These are phyloP conservation scores for Tolypocladium tundrense DNA, from an alignment of 2,329 filamentous ascomycete species.

Conservation along the genomic window DNA sequence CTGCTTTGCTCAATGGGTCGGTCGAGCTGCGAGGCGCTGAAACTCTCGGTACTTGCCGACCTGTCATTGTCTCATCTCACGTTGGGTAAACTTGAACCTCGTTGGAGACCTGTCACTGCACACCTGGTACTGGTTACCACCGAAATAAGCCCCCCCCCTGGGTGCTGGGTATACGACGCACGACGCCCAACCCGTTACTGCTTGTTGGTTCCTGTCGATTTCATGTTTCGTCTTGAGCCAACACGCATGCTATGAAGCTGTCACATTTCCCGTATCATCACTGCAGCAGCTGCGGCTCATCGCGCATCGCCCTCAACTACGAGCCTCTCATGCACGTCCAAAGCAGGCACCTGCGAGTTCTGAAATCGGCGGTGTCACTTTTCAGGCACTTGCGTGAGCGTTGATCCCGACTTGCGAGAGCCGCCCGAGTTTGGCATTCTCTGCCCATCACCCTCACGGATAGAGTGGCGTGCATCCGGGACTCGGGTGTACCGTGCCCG, in stretches of 20 bases:
- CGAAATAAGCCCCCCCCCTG: background rate
- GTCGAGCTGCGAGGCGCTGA: background rate
- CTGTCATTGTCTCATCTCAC: background rate
- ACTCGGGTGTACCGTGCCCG: no score
- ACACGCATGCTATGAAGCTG: background rate
- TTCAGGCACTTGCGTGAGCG: background rate
- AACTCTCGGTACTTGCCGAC: background rate
- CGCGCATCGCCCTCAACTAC: no score
- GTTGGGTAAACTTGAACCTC: no score
- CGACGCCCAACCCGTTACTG: background rate
- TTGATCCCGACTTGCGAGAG: background rate
- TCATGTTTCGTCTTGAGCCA: background rate
- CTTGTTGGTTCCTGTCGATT: background rate
- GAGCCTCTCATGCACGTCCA: no score
- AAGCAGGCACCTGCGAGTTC: no score
- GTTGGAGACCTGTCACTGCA: background rate
- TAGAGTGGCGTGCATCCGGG: no score
- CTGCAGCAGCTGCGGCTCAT: no score
- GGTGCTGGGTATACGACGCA: background rate
- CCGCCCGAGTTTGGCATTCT: no score
- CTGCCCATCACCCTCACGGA: no score
- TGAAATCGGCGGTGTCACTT: no score
- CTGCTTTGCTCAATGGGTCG: background rate
- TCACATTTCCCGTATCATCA: no score
- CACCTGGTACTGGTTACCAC: background rate